Evolutionary conservation across 148 eudicot species (phyloP).

Genomic region (Amaranthus palmeri): DNA sequence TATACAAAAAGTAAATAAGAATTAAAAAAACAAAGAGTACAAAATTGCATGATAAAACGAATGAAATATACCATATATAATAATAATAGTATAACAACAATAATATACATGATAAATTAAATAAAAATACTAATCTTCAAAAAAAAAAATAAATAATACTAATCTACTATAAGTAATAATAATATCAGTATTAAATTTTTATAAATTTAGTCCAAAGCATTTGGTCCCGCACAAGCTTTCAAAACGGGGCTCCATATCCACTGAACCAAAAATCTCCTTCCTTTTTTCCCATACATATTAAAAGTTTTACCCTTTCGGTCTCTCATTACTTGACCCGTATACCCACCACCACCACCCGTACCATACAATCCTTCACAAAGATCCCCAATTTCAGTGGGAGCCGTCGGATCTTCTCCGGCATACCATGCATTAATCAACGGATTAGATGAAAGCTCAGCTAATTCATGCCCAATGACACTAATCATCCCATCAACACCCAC

Average conservation of each 20-base stretch:
- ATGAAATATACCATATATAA: not conserved
- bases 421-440: conserved; percentile 93
- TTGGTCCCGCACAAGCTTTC: conserved; percentile 93
- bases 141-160: too few species aligned
- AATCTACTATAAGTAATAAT: not conserved
- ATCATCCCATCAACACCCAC: conserved; percentile 88
- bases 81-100: conserved; percentile 1
- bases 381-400: conserved; percentile 95
- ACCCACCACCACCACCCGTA: conserved; percentile 95
- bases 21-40: too few species aligned
- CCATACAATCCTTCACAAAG: conserved; percentile 91
- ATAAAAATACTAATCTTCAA: not conserved
- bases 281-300: conserved; percentile 64
- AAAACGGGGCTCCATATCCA: conserved; percentile 88
- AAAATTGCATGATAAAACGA: not conserved
- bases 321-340: conserved; percentile 77
- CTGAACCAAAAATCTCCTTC: conserved; percentile 80
- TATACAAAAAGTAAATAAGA: too few species aligned
- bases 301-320: conserved; percentile 58
- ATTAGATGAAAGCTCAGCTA: conserved; percentile 81
- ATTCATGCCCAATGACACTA: conserved; percentile 80
- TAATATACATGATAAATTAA: conserved; percentile 9
- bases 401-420: conserved; percentile 96
- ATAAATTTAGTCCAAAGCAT: conserved; percentile 54
- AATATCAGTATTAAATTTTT: too few species aligned